Evolutionary conservation across 1,284 basidiomycete genomes (phyloP), one percentile per base, ranked within the genome.

Genomic region (Puccinia novopanici): DNA sequence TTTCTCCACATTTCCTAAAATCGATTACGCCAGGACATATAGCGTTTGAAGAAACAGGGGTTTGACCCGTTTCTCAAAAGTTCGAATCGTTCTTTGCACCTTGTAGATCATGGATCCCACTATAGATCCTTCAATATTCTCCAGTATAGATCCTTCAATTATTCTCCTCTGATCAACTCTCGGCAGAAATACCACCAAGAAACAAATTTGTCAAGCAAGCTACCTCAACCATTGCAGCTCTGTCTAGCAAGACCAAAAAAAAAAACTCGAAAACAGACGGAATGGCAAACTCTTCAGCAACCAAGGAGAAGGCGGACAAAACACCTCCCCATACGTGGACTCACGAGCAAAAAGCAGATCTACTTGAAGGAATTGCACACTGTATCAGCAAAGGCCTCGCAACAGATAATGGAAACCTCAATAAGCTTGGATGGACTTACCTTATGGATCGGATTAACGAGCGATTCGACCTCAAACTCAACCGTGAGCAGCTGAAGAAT

Each of bases 21-120:
- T 6, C 57, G 19, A 13, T 61, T 61, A 5, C 34, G 5, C 6
- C 15, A 61, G 27, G 9, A 61, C 6, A 45, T 45, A 6, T 27
- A 65, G 27, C 40, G 34, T 65, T 65, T 65, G 4, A 6, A 37
- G 61, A 40, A 65, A 65, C 61, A 65, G n/a, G 30, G 61, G 61
- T 34, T 65, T 24, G 17, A 34, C 61, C 61, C 40, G 61, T 65
- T 65, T 65, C 61, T 65, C 34, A 2, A 15, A 40, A 27, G 34
- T 42, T 19, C 24, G 61, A 40, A 24, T 22, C 6, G 12, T 61
- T 61, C 59, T 61, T 19, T 9, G 13, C 59, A 27, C 19, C 22
- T n/a, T n/a, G n/a, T n/a, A n/a, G n/a, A n/a, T n/a, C 6, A 54
- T 54, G 50, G 50, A 54, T 54, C 15, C 50, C 12, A 9, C 22